phyloP scores from a whole-genome alignment of 495 filamentous ascomycete genomes.

The Pseudomonodictys pantanalensis region DNA sequence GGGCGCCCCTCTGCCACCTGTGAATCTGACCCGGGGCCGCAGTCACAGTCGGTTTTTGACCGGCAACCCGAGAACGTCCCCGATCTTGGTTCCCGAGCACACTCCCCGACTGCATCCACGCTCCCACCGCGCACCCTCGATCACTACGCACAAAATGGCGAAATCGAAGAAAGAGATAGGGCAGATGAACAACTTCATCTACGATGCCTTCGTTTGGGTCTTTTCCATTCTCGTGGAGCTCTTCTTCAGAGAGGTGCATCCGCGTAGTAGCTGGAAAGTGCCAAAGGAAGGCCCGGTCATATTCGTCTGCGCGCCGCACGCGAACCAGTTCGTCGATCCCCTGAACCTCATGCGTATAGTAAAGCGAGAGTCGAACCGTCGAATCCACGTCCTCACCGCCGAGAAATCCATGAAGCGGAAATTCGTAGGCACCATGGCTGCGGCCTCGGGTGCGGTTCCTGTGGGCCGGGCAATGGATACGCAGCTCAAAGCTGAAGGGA shows the following conservation, averaged over 20 bases:
- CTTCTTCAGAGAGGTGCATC: constrained; percentile 97
- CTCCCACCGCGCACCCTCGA: neutral
- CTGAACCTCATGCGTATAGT: constrained; percentile 89
- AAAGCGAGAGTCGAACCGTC: constrained; percentile 77
- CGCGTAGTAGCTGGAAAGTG: constrained; percentile 88
- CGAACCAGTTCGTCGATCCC: constrained; percentile 98
- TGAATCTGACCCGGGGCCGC: too few species aligned
- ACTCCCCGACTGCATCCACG: neutral
- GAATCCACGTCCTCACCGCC: constrained; percentile 87
- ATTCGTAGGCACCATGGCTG: constrained; percentile 80
- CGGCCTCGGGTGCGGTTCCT: constrained; percentile 77
- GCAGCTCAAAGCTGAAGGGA: constrained; percentile 73
- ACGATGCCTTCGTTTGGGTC: constrained; percentile 77
- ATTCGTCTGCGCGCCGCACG: constrained; percentile 97
- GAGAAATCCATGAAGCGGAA: constrained; percentile 86
- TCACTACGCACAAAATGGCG: constrained; percentile 2
- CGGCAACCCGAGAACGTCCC: too few species aligned
- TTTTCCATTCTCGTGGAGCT: constrained; percentile 85
- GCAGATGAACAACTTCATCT: constrained; percentile 43
- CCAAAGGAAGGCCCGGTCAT: constrained; percentile 84
- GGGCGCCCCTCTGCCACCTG: too few species aligned
- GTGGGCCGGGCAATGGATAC: constrained; percentile 88
- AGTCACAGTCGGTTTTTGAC: too few species aligned
- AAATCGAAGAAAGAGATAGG: constrained; percentile 23
- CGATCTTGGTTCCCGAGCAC: too few species aligned